Percentiles rank a stretch among this genome's conserved stretches.
These are phyloP conservation scores for Cicer pinnatifidum DNA, from an alignment of 306 rosid genomes.

Conservation along the genomic window DNA sequence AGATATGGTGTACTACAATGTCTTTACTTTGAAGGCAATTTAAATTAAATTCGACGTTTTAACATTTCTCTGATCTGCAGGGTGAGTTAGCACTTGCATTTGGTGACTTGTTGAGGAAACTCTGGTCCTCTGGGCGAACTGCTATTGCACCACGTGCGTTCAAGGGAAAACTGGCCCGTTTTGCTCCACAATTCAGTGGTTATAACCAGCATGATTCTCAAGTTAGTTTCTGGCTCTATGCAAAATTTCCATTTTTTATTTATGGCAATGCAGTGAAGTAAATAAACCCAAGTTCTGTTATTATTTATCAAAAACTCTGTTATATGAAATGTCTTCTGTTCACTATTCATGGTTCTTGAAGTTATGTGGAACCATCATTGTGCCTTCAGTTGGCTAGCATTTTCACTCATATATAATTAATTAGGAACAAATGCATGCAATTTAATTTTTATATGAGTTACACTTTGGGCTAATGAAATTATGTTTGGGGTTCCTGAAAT, in stretches of 20 bases:
- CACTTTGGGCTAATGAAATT: neutral
- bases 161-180: constrained; percentile 91
- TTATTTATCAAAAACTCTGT: constrained; percentile 1
- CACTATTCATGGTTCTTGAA: neutral
- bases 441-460: constrained; percentile 3
- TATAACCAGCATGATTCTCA: constrained; percentile 99
- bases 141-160: constrained; percentile 86
- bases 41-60: constrained; percentile 36
- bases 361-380: neutral
- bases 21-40: constrained; percentile 33
- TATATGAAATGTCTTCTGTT: constrained; percentile 23
- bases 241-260: constrained; percentile 25
- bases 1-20: constrained; percentile 8
- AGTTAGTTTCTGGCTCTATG: constrained; percentile 54
- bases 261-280: constrained; percentile 28
- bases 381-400: constrained; percentile 19
- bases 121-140: constrained; percentile 92
- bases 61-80: constrained; percentile 56
- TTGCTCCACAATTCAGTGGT: constrained; percentile 99
- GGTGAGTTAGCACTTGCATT: constrained; percentile 98
- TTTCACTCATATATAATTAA: constrained; percentile 15
- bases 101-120: constrained; percentile 89
- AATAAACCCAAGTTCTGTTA: constrained; percentile 14
- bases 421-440: constrained; percentile 17
- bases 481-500: neutral